Percentiles rank a stretch among this genome's conserved stretches.
Conservation (phyloP, 1,139 yeast genomes). For the Zygosaccharomyces sapae region DNA sequence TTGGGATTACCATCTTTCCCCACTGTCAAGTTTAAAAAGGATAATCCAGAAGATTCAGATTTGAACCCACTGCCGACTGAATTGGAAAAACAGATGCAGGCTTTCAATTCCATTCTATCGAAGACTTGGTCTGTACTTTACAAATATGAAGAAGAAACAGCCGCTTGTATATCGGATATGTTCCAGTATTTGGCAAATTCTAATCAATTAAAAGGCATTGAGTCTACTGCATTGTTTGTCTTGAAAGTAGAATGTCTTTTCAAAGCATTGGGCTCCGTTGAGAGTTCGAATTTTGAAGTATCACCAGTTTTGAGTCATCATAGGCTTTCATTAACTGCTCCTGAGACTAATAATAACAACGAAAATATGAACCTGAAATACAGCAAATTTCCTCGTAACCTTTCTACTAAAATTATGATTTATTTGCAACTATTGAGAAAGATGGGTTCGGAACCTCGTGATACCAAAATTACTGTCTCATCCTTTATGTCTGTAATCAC, state of each 20-base stretch:
- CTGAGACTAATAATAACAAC: slow-evolving; percentile 16
- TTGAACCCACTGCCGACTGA: slow-evolving; percentile 47
- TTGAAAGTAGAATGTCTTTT: slow-evolving; percentile 73
- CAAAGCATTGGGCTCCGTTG: slow-evolving; percentile 58
- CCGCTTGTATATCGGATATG: slow-evolving; percentile 89
- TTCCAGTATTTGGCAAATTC: slow-evolving; percentile 77
- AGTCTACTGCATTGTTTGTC: slow-evolving; percentile 70
- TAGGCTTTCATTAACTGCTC: slow-evolving; percentile 2
- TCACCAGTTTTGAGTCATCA: slow-evolving; percentile 3
- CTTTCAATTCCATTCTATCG: slow-evolving; percentile 64
- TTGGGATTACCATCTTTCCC: slow-evolving; percentile 51
- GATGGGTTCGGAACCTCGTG: slow-evolving; percentile 38
- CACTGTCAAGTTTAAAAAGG: slow-evolving; percentile 29
- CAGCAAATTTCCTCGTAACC: slow-evolving; percentile 80
- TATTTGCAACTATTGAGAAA: slow-evolving; percentile 69
- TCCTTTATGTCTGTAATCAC: slow-evolving; percentile 84
- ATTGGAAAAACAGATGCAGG: slow-evolving; percentile 50
- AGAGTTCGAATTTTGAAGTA: slow-evolving; percentile 16
- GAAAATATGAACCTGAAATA: slow-evolving; percentile 28
- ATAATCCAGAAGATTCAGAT: slow-evolving; percentile 15
- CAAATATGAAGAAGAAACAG: slow-evolving; percentile 89
- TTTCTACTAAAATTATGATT: slow-evolving; percentile 75
- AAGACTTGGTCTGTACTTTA: slow-evolving; percentile 86
- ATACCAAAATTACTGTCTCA: slow-evolving; percentile 38
- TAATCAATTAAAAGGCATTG: slow-evolving; percentile 64